Base-by-base conservation (phyloP, 495 filamentous ascomycete species). In the Annulohypoxylon moriforme region DNA sequence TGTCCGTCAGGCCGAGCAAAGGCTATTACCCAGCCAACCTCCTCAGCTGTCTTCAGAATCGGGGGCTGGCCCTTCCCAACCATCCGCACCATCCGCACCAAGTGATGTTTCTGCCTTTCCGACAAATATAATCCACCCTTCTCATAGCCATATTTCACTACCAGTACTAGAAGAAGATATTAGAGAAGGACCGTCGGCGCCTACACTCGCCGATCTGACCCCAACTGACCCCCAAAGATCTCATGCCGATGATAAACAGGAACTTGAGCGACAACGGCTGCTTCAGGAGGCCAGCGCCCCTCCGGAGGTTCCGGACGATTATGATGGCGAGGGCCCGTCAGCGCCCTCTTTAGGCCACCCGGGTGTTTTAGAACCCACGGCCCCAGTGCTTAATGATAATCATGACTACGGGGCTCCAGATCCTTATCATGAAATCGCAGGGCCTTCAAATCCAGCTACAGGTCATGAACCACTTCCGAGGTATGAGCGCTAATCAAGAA, bases 221-320 rank as follows among this genome's bases (percentile, higher is more conserved):
- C 72, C 79, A 24, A 70, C 61, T 40, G 49, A 3, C 4, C 24
- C 78, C 69, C 47, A 81, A 67, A 27, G 80, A 64, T 57, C 82
- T 79, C 64, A 69, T 18, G 80, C 79, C n/a, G 92, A 94, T 22
- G 94, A 97, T 75, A 97, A 97, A 77, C 89, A 91, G 72, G 95
- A 97, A 73, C 84, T 93, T 20, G 93, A 97, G 75, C 87, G 92
- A 5, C 89, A 85, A 52, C 85, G 93, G 62, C 79, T 97, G 4
- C 81, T 94, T 52, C 85, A 86, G 66, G 89, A 93, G 72, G 88
- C 89, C 0, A 94, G 91, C 75, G 87, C 91, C 2, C 94, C 94
- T 9, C 77, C 84, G 13, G 80, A 84, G 24, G 81, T 85, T 49
- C 81, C 82, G 0, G 82, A 82, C 22, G 84, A 88, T 36, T 83